Percentiles rank a stretch among this genome's conserved stretches.
phyloP scores from a whole-genome alignment of 139 green algal genomes.

The Chlorella sp. region DNA sequence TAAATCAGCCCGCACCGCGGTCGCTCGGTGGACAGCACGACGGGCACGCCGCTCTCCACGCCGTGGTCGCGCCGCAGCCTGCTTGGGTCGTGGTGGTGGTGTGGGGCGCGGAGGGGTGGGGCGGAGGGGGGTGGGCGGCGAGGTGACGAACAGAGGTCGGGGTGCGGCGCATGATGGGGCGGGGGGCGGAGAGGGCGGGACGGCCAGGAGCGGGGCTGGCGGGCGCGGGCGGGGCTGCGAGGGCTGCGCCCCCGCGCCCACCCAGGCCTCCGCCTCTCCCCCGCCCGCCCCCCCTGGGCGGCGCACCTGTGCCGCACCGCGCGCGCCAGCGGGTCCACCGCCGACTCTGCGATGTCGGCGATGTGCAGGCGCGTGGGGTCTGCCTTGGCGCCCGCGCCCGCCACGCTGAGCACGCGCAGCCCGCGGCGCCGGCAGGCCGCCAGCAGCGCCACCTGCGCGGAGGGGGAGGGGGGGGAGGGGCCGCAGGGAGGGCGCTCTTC shows the following conservation, averaged over 20 bases:
- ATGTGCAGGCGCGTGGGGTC: slow-evolving; percentile 93
- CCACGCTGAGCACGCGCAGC: slow-evolving; percentile 80
- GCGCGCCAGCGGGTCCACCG: slow-evolving; percentile 80
- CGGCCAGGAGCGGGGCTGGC: no score
- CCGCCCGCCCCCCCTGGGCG: background rate
- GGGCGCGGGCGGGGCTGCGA: no score
- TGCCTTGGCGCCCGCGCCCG: slow-evolving; percentile 86
- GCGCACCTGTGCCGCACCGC: slow-evolving; percentile 69
- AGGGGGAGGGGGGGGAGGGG: background rate
- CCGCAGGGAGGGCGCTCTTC: no score
- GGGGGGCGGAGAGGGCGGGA: no score
- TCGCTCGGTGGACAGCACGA: slow-evolving; percentile 90
- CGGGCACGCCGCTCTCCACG: slow-evolving; percentile 67
- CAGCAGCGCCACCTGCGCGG: slow-evolving; percentile 77
- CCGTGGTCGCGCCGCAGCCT: slow-evolving; percentile 70
- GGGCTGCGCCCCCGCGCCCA: no score
- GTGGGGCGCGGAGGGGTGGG: no score
- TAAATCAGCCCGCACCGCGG: slow-evolving; percentile 77
- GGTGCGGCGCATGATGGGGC: no score
- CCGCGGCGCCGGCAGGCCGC: slow-evolving; percentile 76
- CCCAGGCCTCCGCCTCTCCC: background rate
- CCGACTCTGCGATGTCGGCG: slow-evolving; percentile 83
- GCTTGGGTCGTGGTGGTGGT: background rate
- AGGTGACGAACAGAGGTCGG: background rate
- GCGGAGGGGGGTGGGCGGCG: background rate